Evolutionary conservation across 768 basidiomycete species (phyloP).

Genomic region (Trametes sanguinea): DNA sequence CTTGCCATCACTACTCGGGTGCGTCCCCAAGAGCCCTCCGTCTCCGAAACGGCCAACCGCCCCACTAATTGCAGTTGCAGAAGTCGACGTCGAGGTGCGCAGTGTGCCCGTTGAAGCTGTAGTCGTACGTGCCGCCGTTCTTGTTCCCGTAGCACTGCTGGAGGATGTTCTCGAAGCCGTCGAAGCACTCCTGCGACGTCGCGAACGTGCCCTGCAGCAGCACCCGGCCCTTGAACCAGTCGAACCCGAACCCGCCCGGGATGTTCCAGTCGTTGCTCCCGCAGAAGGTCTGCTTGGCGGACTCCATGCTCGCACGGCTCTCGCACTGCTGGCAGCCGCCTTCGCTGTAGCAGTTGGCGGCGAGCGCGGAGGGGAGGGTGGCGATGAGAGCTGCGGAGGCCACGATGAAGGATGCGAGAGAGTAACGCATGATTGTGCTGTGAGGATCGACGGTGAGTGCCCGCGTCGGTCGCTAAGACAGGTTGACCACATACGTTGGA

Average conservation of each 20-base stretch:
- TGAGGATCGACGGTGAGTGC: too few relatives aligned
- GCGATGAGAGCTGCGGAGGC: neutral
- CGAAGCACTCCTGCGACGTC: neutral
- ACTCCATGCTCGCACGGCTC: neutral
- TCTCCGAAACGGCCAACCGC: too few relatives aligned
- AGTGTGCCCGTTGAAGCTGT: neutral
- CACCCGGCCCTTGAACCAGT: neutral
- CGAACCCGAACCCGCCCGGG: neutral
- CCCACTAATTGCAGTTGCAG: neutral
- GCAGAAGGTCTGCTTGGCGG: neutral
- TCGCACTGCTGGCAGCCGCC: constrained; percentile 1
- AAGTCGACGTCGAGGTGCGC: constrained; percentile 3
- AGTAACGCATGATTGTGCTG: too few relatives aligned
- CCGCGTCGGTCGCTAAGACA: too few relatives aligned
- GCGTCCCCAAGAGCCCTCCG: too few relatives aligned
- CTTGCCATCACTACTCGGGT: too few relatives aligned
- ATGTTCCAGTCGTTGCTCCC: neutral
- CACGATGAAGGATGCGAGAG: too few relatives aligned
- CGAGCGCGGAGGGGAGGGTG: neutral
- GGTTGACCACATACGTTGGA: too few relatives aligned
- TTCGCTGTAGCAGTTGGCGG: neutral
- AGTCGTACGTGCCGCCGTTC: neutral
- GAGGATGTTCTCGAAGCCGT: constrained; percentile 6
- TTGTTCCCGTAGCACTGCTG: neutral
- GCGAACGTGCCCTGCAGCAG: neutral